Evolutionary conservation across 345 rosid genomes (phyloP).

Genomic region (Aegle marmelos): DNA sequence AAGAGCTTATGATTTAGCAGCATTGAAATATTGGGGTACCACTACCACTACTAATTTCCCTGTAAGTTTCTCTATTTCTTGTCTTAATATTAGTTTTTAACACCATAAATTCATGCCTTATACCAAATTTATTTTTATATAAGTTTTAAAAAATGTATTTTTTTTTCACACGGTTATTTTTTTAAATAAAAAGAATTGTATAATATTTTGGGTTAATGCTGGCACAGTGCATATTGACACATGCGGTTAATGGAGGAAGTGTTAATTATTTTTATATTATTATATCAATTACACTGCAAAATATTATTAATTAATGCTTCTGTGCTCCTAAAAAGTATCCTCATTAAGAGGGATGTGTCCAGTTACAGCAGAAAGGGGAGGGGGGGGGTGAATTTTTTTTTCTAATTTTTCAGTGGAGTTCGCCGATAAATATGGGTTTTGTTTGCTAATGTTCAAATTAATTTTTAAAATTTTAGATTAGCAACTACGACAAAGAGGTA

Average conservation of each 20-base stretch:
- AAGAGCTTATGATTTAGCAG: constrained; percentile 89
- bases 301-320: neutral
- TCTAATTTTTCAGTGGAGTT: neutral
- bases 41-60: constrained; percentile 92
- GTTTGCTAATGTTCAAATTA: neutral
- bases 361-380: neutral
- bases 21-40: constrained; percentile 92
- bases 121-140: neutral
- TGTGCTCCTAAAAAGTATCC: constrained; percentile 25
- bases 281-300: neutral
- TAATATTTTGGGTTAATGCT: constrained; percentile 2
- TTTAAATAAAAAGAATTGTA: neutral
- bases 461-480: constrained; percentile 41
- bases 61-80: constrained; percentile 24
- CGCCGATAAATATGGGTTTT: constrained; percentile 13
- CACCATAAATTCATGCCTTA: neutral
- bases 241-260: constrained; percentile 14
- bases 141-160: neutral
- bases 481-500: constrained; percentile 75
- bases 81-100: neutral
- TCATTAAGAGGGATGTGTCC: constrained; percentile 28
- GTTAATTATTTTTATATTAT: neutral
- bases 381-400: neutral
- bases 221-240: constrained; percentile 7
- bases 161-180: neutral